Percentiles rank a stretch among this genome's conserved stretches.
Evolutionary conservation across 306 rosid species (phyloP).

Genomic region (Betula pendula): DNA sequence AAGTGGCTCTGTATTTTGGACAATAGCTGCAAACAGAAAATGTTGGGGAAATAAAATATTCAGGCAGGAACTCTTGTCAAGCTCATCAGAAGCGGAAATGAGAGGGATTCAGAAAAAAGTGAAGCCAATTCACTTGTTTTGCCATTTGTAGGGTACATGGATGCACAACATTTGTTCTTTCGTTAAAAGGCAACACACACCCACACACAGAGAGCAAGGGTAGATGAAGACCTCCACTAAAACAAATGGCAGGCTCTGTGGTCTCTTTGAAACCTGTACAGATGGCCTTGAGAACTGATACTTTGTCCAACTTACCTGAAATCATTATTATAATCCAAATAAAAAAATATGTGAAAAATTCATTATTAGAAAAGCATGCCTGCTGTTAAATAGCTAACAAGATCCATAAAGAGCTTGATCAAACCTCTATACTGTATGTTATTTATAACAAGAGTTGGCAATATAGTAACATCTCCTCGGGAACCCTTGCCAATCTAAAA

Average conservation of each 20-base stretch:
- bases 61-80: not conserved
- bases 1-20: not conserved
- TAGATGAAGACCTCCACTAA: constrained; percentile 62
- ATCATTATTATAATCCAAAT: not conserved
- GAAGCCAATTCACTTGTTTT: not conserved
- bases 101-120: not conserved
- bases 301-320: constrained; percentile 82
- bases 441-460: constrained; percentile 94
- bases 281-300: constrained; percentile 87
- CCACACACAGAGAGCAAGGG: not conserved
- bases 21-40: not conserved
- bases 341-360: not conserved
- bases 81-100: not conserved
- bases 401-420: constrained; percentile 16
- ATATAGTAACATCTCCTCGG: constrained; percentile 95
- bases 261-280: constrained; percentile 89
- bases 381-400: not conserved
- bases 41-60: not conserved
- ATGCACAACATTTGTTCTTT: not conserved
- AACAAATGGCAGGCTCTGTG: constrained; percentile 89
- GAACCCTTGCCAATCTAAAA: constrained; percentile 84
- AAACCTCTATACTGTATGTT: constrained; percentile 87
- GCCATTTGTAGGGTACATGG: not conserved
- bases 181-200: not conserved
- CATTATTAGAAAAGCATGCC: constrained; percentile 8